phyloP scores from a whole-genome alignment of 352 stramenopile genomes.

The Phytophthora quininea region DNA sequence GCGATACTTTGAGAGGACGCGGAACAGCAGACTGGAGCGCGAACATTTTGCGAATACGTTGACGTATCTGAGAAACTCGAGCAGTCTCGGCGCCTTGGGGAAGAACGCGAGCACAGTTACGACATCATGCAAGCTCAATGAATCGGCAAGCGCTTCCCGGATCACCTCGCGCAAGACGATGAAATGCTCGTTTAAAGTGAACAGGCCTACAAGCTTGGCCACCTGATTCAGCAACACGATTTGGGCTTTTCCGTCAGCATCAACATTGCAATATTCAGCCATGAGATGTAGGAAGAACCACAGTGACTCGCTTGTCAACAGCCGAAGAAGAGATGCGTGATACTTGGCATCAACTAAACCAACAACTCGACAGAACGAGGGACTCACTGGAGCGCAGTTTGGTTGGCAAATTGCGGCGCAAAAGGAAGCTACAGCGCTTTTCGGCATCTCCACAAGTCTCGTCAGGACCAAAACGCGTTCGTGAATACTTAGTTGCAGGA shows the following conservation, averaged over 20 bases:
- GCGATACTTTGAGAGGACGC: constrained; percentile 55
- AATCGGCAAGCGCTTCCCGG: constrained; percentile 44
- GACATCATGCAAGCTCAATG: constrained; percentile 43
- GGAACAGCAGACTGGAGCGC: constrained; percentile 48
- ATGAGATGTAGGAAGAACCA: constrained; percentile 67
- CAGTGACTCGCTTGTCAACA: constrained; percentile 40
- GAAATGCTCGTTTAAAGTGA: constrained; percentile 42
- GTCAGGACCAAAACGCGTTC: constrained; percentile 34
- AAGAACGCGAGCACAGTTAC: constrained; percentile 65
- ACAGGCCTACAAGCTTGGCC: constrained; percentile 40
- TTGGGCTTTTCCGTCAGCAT: neutral
- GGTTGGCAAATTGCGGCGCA: constrained; percentile 40
- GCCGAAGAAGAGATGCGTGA: constrained; percentile 43
- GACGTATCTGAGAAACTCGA: constrained; percentile 59
- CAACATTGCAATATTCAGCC: constrained; percentile 15
- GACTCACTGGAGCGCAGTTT: constrained; percentile 29
- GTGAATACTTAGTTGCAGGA: constrained; percentile 33
- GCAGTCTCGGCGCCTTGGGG: constrained; percentile 27
- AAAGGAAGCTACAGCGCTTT: constrained; percentile 43
- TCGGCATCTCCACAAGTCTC: constrained; percentile 49
- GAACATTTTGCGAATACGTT: constrained; percentile 34
- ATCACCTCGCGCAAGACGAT: constrained; percentile 48
- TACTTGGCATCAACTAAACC: constrained; percentile 46
- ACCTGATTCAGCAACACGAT: constrained; percentile 48
- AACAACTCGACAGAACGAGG: constrained; percentile 51